A percentile compares a stretch with the other conserved stretches of the same genome.
Conservation (phyloP, 2,329 filamentous ascomycete species). For the Monilinia vaccinii-corymbosi region DNA sequence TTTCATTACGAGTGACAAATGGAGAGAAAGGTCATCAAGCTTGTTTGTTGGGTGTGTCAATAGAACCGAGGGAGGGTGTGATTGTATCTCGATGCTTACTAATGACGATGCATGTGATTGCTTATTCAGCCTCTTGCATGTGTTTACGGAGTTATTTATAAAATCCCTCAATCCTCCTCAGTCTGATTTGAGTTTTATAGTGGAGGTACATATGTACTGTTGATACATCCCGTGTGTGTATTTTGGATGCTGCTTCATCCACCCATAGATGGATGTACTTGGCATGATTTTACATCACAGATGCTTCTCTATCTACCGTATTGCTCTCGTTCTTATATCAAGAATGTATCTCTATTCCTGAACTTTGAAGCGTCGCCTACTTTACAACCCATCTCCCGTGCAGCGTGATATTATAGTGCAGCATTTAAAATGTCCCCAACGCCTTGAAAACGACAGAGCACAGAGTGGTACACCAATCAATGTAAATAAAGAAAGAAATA, state of each 20-base stretch:
- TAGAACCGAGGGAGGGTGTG: neutral
- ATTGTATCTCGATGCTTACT: too few species aligned
- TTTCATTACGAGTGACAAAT: too few species aligned
- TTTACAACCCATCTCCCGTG: slow-evolving; percentile 18
- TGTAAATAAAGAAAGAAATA: slow-evolving; percentile 21
- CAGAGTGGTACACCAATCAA: slow-evolving; percentile 20
- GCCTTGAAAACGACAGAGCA: slow-evolving; percentile 23
- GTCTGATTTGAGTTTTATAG: too few species aligned
- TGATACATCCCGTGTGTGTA: too few species aligned
- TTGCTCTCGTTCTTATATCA: neutral
- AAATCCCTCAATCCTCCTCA: neutral
- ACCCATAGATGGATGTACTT: too few species aligned
- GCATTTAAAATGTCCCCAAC: slow-evolving; percentile 15
- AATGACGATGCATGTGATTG: too few species aligned
- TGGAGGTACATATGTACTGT: too few species aligned
- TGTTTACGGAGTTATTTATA: too few species aligned
- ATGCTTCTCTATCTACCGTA: neutral
- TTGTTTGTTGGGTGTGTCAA: too few species aligned
- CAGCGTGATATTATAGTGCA: slow-evolving; percentile 5
- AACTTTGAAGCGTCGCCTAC: slow-evolving; percentile 17
- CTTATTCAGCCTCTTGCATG: neutral
- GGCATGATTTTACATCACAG: neutral
- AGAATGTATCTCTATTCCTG: slow-evolving; percentile 21
- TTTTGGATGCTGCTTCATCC: too few species aligned
- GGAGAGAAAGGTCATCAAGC: too few species aligned